phyloP scores from a whole-genome alignment of 129 eudicot genomes.

The Kitagawia praeruptora region DNA sequence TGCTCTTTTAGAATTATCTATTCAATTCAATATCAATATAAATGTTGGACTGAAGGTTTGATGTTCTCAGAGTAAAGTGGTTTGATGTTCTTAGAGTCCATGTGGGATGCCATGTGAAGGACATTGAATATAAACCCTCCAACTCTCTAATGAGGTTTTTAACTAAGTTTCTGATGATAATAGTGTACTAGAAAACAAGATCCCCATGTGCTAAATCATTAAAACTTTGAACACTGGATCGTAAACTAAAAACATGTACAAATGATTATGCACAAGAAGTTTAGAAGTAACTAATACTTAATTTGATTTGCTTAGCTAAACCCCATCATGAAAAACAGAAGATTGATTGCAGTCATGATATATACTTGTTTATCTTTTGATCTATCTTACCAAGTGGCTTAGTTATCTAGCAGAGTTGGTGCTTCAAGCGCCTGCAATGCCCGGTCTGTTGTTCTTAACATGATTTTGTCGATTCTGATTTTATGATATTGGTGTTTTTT shows the following conservation, averaged over 20 bases:
- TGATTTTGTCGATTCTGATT: not conserved
- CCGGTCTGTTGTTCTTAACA: not conserved
- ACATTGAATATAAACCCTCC: slow-evolving; percentile 20
- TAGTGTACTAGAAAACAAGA: slow-evolving; percentile 12
- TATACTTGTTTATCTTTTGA: not conserved
- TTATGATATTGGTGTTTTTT: not conserved
- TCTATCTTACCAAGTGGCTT: not conserved
- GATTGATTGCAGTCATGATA: not conserved
- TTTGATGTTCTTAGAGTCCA: no score
- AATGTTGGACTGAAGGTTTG: not conserved
- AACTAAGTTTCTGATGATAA: slow-evolving; percentile 11
- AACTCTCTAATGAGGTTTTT: slow-evolving; percentile 11
- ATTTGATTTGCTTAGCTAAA: slow-evolving; percentile 6
- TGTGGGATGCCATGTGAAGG: slow-evolving; percentile 38
- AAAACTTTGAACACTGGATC: slow-evolving; percentile 30
- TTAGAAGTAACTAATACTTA: not conserved
- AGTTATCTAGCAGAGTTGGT: not conserved
- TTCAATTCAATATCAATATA: not conserved
- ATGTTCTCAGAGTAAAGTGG: slow-evolving; percentile 10
- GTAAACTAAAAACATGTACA: slow-evolving; percentile 18
- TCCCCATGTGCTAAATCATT: slow-evolving; percentile 34
- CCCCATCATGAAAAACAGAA: slow-evolving; percentile 5
- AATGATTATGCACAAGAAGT: slow-evolving; percentile 17
- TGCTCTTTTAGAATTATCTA: not conserved
- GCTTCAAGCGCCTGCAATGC: slow-evolving; percentile 2